phyloP scores from a whole-genome alignment of 345 rosid species.

The Excoecaria agallocha region DNA sequence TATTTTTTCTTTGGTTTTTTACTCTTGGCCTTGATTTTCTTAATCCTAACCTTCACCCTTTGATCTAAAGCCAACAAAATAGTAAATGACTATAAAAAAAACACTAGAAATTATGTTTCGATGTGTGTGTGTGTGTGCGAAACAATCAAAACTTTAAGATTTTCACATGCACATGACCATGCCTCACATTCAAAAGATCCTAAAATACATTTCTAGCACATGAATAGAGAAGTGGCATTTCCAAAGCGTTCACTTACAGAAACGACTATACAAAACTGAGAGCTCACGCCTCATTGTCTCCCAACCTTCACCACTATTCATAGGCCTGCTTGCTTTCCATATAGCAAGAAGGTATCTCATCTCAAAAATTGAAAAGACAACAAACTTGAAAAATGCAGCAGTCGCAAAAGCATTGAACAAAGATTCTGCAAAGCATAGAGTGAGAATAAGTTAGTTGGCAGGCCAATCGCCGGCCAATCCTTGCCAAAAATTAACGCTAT shows the following conservation, averaged over 20 bases:
- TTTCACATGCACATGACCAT: neutral
- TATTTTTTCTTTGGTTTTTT: too few species aligned
- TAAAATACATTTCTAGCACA: neutral
- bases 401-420: conserved; percentile 97
- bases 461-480: conserved; percentile 1
- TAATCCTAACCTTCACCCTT: too few species aligned
- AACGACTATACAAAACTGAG: conserved; percentile 90
- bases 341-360: conserved; percentile 97
- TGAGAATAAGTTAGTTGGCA: conserved; percentile 11
- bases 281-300: conserved; percentile 97
- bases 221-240: conserved; percentile 5
- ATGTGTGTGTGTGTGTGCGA: neutral
- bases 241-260: conserved; percentile 61
- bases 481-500: conserved; percentile 9
- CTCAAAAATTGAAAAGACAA: conserved; percentile 96
- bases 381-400: conserved; percentile 98
- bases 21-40: too few species aligned
- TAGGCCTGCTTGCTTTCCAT: conserved; percentile 95
- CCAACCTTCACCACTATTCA: conserved; percentile 95
- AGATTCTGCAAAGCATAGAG: conserved; percentile 60
- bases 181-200: neutral
- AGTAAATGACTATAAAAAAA: neutral
- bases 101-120: neutral
- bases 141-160: neutral
- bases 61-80: too few species aligned